Evolutionary conservation across 1,284 basidiomycete genomes (phyloP).

Genomic region (Trametes pubescens): DNA sequence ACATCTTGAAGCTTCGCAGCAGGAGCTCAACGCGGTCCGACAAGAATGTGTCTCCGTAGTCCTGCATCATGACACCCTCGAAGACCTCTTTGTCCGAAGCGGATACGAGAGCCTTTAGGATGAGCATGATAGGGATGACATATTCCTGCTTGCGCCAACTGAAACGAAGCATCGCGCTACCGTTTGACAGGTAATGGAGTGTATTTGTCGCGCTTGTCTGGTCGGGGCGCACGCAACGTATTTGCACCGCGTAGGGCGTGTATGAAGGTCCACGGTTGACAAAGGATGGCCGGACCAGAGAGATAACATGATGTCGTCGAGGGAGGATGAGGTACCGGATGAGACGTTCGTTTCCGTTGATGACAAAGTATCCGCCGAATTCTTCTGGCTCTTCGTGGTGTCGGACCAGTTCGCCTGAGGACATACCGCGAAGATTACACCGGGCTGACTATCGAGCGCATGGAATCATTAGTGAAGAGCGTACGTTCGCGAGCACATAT

Average conservation of each 20-base stretch:
- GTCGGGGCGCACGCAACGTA: slow-evolving; percentile 93
- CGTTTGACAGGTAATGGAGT: slow-evolving; percentile 96
- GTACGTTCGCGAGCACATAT: background rate
- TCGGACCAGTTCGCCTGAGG: slow-evolving; percentile 87
- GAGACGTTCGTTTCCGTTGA: slow-evolving; percentile 99
- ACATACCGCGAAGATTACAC: slow-evolving; percentile 89
- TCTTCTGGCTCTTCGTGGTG: slow-evolving; percentile 98
- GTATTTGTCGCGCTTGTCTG: slow-evolving; percentile 95
- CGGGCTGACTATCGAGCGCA: slow-evolving; percentile 77
- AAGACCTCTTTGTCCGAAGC: slow-evolving; percentile 98
- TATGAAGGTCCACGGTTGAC: slow-evolving; percentile 94
- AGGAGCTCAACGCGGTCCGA: slow-evolving; percentile 98
- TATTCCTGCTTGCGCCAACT: slow-evolving; percentile 99
- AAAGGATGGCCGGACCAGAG: slow-evolving; percentile 88
- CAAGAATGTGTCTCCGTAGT: slow-evolving; percentile 97
- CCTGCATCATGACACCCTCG: slow-evolving; percentile 96
- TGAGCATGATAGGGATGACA: slow-evolving; percentile 97
- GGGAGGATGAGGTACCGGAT: slow-evolving; percentile 97
- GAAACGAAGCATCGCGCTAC: slow-evolving; percentile 95
- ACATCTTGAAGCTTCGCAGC: slow-evolving; percentile 96
- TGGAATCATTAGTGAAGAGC: background rate
- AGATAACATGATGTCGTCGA: slow-evolving; percentile 89
- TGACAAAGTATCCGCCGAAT: slow-evolving; percentile 98
- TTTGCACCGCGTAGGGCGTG: slow-evolving; percentile 93
- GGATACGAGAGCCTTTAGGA: slow-evolving; percentile 94